These are phyloP conservation scores for Meyerozyma carpophila DNA, from an alignment of 1,139 yeast species.

Conservation along the genomic window DNA sequence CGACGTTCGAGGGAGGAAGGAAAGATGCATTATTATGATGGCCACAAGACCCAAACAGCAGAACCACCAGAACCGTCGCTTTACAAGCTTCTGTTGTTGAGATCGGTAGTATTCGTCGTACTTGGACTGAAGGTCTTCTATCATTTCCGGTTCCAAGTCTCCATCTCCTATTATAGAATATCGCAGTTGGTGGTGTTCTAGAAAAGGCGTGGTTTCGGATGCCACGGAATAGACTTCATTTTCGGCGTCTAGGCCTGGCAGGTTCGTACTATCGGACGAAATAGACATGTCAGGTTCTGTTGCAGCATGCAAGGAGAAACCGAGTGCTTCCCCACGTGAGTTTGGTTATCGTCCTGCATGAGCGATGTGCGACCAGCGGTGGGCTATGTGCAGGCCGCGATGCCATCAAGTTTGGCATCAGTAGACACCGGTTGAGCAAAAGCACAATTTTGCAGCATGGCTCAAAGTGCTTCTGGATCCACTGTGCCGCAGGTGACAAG, in stretches of 20 bases:
- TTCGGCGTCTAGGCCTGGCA: neutral
- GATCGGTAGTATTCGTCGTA: neutral
- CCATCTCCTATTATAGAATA: neutral
- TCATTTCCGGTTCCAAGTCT: neutral
- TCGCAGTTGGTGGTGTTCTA: neutral
- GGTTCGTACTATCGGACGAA: neutral
- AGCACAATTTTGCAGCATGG: neutral
- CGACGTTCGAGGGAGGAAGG: constrained; percentile 12
- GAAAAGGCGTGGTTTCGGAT: neutral
- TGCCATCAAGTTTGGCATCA: neutral
- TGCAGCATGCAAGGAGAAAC: neutral
- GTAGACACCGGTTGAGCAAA: neutral
- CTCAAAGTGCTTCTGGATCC: neutral
- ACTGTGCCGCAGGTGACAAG: constrained; percentile 21
- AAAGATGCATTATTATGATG: constrained; percentile 9
- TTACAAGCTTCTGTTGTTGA: neutral
- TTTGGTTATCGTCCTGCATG: too few species aligned
- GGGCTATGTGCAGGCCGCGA: neutral
- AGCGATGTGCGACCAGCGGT: neutral
- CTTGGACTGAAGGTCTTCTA: neutral
- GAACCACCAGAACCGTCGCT: constrained; percentile 10
- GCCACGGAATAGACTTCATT: neutral
- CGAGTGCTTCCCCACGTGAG: neutral
- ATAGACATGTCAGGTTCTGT: neutral
- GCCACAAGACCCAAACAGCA: constrained; percentile 10